These are phyloP conservation scores for Xylaria palmicola DNA, from an alignment of 495 filamentous ascomycete species.

Conservation along the genomic window DNA sequence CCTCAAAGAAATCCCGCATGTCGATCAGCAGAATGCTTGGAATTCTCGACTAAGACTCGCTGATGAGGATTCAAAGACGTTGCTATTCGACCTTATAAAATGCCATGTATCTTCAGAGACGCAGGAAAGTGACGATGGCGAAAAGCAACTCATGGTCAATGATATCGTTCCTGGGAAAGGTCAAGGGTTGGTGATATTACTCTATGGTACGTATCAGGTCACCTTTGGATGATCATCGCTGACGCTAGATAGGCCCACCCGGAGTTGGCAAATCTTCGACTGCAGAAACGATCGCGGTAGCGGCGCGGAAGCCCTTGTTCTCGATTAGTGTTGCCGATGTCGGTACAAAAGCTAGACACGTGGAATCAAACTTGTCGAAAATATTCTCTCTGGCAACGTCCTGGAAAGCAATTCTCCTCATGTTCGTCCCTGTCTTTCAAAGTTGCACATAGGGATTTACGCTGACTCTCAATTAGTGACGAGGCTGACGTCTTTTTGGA, in stretches of 20 bases:
- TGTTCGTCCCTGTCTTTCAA: constrained; percentile 20
- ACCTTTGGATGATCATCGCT: background rate
- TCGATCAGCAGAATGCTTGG: constrained; percentile 3
- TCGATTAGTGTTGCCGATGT: constrained; percentile 26
- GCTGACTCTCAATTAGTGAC: constrained; percentile 20
- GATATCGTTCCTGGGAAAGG: constrained; percentile 25
- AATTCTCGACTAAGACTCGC: constrained; percentile 7
- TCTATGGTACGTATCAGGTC: constrained; percentile 21
- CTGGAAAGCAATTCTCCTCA: constrained; percentile 30
- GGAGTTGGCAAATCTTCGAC: constrained; percentile 13
- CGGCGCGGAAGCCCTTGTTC: constrained; percentile 25
- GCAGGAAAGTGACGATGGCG: background rate
- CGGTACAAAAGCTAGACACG: constrained; percentile 18
- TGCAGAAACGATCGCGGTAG: constrained; percentile 22
- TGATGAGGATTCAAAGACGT: constrained; percentile 4
- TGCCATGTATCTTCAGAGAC: constrained; percentile 9
- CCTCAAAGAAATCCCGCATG: background rate
- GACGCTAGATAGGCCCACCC: background rate
- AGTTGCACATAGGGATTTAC: background rate
- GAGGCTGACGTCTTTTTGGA: constrained; percentile 51
- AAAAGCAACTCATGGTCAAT: constrained; percentile 4
- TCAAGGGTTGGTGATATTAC: constrained; percentile 26
- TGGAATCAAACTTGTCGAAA: constrained; percentile 23
- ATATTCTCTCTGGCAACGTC: constrained; percentile 24
- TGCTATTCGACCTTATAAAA: constrained; percentile 17